Percentiles rank a stretch among this genome's conserved stretches.
Evolutionary conservation across 768 basidiomycete genomes (phyloP).

Genomic region (Tylopilus sp.): DNA sequence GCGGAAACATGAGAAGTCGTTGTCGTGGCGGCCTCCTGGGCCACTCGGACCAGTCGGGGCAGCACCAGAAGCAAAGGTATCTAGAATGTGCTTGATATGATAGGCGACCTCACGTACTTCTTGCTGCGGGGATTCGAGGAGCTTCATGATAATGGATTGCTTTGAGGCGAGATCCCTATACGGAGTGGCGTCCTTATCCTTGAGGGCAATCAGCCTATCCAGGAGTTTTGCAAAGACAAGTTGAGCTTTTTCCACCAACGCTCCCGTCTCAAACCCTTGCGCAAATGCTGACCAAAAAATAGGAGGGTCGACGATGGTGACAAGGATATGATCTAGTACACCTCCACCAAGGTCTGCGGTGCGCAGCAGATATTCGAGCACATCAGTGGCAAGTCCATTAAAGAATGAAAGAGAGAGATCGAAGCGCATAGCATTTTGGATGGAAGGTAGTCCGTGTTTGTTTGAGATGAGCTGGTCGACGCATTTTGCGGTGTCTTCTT

Average conservation of each 20-base stretch:
- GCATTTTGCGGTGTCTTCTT: constrained; percentile 38
- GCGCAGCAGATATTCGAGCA: constrained; percentile 40
- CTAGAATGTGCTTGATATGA: constrained; percentile 41
- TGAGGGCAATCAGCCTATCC: constrained; percentile 41
- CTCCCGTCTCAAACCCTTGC: constrained; percentile 31
- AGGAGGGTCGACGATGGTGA: constrained; percentile 46
- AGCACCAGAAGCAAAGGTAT: constrained; percentile 25
- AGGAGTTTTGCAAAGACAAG: constrained; percentile 47
- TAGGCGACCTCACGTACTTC: constrained; percentile 34
- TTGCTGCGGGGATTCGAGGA: constrained; percentile 23
- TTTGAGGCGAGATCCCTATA: constrained; percentile 41
- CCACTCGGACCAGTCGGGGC: constrained; percentile 17
- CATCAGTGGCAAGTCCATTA: constrained; percentile 37
- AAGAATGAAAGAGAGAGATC: constrained; percentile 40
- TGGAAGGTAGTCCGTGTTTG: constrained; percentile 33
- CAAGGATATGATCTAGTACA: constrained; percentile 41
- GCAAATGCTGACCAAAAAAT: constrained; percentile 46
- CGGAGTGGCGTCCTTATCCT: constrained; percentile 28
- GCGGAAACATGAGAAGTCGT: constrained; percentile 60
- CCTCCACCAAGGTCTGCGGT: constrained; percentile 42
- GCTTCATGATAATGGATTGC: constrained; percentile 22
- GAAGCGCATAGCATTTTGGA: constrained; percentile 42
- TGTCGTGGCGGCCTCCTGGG: constrained; percentile 70
- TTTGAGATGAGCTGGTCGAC: constrained; percentile 37
- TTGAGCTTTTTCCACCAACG: constrained; percentile 35